phyloP scores from a whole-genome alignment of 495 filamentous ascomycete genomes.

The Hypoxylon rickii region DNA sequence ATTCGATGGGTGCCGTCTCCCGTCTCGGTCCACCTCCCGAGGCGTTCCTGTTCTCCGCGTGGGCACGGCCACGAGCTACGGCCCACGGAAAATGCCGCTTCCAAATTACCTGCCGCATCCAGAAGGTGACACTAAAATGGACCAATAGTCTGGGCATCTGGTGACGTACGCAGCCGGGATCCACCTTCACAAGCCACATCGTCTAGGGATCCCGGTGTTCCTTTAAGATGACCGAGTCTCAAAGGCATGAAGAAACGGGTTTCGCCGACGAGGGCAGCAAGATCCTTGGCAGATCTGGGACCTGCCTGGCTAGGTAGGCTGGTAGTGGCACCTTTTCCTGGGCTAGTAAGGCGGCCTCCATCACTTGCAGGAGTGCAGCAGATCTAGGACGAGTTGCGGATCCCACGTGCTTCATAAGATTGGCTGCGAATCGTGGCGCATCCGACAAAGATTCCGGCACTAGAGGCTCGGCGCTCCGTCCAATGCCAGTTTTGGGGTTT shows the following conservation, averaged over 20 bases:
- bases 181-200: not conserved
- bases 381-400: conserved; percentile 9
- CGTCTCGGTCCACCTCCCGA: too few relatives aligned
- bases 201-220: too few relatives aligned
- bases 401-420: conserved; percentile 29
- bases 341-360: conserved; percentile 17
- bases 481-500: conserved; percentile 10
- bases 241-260: conserved; percentile 1
- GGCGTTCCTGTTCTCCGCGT: too few relatives aligned
- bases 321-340: not conserved
- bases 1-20: too few relatives aligned
- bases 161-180: not conserved
- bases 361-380: conserved; percentile 3
- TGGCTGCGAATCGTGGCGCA: conserved; percentile 26
- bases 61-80: too few relatives aligned
- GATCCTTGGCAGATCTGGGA: conserved; percentile 6
- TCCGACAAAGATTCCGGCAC: conserved; percentile 6
- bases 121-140: not conserved
- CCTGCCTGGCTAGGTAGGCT: conserved; percentile 12
- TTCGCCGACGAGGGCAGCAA: conserved; percentile 17
- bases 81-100: not conserved
- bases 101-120: not conserved
- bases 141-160: not conserved
- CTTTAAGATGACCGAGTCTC: not conserved
- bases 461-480: conserved; percentile 14